Percentiles rank a stretch among this genome's conserved stretches.
phyloP scores from a whole-genome alignment of 2,329 filamentous ascomycete genomes.

The Colletotrichum magnum region DNA sequence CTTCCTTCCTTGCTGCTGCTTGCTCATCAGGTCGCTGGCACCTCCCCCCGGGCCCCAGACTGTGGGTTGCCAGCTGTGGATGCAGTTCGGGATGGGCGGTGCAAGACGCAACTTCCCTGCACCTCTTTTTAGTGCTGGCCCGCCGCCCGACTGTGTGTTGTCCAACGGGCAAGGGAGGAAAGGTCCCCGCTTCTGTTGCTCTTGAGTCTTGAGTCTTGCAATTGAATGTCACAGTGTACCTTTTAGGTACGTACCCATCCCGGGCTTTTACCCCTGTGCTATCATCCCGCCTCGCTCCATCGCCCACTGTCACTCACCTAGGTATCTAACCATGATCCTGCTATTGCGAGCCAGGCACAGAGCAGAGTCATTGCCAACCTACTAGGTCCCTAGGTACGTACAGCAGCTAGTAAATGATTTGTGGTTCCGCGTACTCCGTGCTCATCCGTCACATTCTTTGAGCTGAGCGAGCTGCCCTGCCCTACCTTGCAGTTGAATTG shows the following conservation, averaged over 20 bases:
- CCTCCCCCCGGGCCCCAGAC: neutral
- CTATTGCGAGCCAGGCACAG: too few species aligned
- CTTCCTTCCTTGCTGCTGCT: neutral
- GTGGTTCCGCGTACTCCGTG: conserved; percentile 5
- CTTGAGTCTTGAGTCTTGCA: too few species aligned
- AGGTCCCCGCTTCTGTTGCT: neutral
- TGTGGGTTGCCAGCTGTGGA: conserved; percentile 6
- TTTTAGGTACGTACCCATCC: too few species aligned
- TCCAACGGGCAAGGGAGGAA: conserved; percentile 15
- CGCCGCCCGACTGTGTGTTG: conserved; percentile 11
- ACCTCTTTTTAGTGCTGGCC: conserved; percentile 10
- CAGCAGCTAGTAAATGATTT: conserved; percentile 7
- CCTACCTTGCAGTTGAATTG: too few species aligned
- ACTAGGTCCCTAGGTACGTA: conserved; percentile 2
- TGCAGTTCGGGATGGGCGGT: conserved; percentile 31
- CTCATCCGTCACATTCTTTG: neutral
- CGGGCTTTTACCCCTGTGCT: too few species aligned
- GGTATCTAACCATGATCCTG: too few species aligned
- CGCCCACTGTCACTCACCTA: too few species aligned
- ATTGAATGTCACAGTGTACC: too few species aligned
- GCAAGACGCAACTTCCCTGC: conserved; percentile 23
- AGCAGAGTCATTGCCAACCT: too few species aligned
- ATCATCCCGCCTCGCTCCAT: too few species aligned
- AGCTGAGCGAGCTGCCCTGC: too few species aligned
- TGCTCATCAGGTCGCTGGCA: neutral